Percentiles rank a stretch among this genome's conserved stretches.
Conservation (phyloP, 352 stramenopile genomes). For the Globisporangium nodosum region DNA sequence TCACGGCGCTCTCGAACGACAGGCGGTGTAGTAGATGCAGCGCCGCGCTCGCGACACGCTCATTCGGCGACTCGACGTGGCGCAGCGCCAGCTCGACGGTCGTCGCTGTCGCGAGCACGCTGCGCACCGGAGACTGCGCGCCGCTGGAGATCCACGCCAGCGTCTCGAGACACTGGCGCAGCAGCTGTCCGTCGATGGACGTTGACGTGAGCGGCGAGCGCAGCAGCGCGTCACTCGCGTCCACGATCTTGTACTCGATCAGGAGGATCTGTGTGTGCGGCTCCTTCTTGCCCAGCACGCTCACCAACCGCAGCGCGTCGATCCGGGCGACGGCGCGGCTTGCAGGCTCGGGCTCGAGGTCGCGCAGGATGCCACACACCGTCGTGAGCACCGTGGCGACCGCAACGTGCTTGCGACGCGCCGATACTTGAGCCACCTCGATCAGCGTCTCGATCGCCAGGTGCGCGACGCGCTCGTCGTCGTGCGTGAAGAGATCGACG, state of each 20-base stretch:
- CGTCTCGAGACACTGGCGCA: slow-evolving; percentile 41
- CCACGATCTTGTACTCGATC: slow-evolving; percentile 45
- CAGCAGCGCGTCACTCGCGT: slow-evolving; percentile 37
- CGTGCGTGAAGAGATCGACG: slow-evolving; percentile 35
- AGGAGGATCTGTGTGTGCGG: slow-evolving; percentile 37
- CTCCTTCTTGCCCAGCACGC: slow-evolving; percentile 39
- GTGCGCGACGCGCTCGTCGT: slow-evolving; percentile 28
- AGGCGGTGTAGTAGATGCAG: slow-evolving; percentile 55
- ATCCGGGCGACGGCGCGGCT: slow-evolving; percentile 20
- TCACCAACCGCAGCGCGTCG: slow-evolving; percentile 40
- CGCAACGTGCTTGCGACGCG: slow-evolving; percentile 25
- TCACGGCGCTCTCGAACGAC: slow-evolving; percentile 27
- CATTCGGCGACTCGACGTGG: slow-evolving; percentile 29
- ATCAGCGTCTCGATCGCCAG: slow-evolving; percentile 34
- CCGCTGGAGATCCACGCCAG: slow-evolving; percentile 51
- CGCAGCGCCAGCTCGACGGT: slow-evolving; percentile 41
- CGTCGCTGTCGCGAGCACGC: slow-evolving; percentile 37
- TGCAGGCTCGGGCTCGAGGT: slow-evolving; percentile 9
- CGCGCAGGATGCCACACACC: slow-evolving; percentile 30
- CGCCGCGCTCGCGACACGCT: slow-evolving; percentile 30
- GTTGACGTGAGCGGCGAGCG: slow-evolving; percentile 35
- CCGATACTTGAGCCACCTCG: slow-evolving; percentile 18
- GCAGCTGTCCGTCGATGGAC: slow-evolving; percentile 19
- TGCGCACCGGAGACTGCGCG: slow-evolving; percentile 22
- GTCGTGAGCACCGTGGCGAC: slow-evolving; percentile 39